Conservation (phyloP, 805 yeast genomes). For the Barnettozyma siamensis region DNA sequence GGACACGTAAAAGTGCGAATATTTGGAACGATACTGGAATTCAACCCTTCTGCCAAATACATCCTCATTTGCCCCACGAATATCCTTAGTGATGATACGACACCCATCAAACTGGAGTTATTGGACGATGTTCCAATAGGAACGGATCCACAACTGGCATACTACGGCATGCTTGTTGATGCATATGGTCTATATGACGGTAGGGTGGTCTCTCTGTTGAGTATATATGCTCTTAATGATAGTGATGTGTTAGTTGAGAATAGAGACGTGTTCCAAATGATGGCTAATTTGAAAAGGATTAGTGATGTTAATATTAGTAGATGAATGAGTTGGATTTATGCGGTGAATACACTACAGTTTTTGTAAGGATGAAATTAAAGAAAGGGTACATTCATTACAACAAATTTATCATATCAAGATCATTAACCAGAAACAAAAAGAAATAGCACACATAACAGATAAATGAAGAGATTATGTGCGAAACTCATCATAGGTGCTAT, state of each 20-base stretch:
- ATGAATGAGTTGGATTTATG: no score
- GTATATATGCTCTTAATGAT: conserved; percentile 5
- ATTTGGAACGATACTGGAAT: conserved; percentile 18
- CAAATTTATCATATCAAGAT: no score
- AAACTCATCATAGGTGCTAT: neutral
- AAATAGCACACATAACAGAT: no score
- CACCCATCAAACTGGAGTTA: conserved; percentile 9
- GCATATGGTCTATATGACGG: conserved; percentile 17
- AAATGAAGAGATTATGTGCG: neutral
- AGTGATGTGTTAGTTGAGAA: neutral
- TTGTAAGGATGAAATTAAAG: no score
- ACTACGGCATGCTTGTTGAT: conserved; percentile 19
- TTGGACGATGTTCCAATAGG: conserved; percentile 11
- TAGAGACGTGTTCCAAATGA: neutral
- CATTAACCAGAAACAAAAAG: no score
- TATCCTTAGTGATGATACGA: conserved; percentile 7
- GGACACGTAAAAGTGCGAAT: conserved; percentile 17
- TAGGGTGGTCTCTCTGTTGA: conserved; percentile 4
- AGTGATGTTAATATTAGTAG: neutral
- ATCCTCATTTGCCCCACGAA: conserved; percentile 14
- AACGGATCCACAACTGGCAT: conserved; percentile 14
- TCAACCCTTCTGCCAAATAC: conserved; percentile 11
- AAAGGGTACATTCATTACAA: no score
- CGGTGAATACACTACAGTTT: no score
- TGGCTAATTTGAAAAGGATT: neutral